Evolutionary conservation across 2,329 filamentous ascomycete genomes (phyloP), one percentile per base, ranked within the genome.

Genomic region (Pestalotiopsis sp.): DNA sequence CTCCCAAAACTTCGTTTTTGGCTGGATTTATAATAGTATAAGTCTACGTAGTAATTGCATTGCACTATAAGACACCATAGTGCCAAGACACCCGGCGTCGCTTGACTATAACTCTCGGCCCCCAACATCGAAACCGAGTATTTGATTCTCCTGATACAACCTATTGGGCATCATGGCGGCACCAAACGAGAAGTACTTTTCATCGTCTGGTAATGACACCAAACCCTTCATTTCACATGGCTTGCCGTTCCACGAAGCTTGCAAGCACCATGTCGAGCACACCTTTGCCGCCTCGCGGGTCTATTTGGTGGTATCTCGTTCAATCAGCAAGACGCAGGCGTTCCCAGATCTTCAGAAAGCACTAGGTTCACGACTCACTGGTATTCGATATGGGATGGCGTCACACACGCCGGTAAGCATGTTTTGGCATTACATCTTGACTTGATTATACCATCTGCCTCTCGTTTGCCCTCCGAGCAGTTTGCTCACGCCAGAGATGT

Each of bases 301-400:
- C 40, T 78, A 77, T 25, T 66, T 79, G 23, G 76, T 79, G 23
- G 76, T 78, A n/a, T 79, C 77, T 4, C 72, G 66, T 57, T 77
- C 76, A 4, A 77, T 79, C 45, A 75, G 73, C 59, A 77, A 77
- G 67, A 79, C 77, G 0, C 69, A 70, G 3, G 73, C 74, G 25
- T 77, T 78, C 13, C 70, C 70, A 4, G 49, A 68, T 23, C 70
- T 79, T 14, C 64, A 75, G 66, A 65, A 69, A 13, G 71, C 72
- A 6, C 70, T 79, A 5, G 75, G 71, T 12, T 69, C 73, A 27
- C 72, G 73, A 66, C 71, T 77, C 25, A 72, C 74, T 13, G 77
- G 75, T 12, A 71, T 77, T 3, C 74, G 77, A 49, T 74, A 73
- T 38, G 78, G 78, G 1, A 75, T 78, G 23, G 73, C 73, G 52